These are phyloP conservation scores for Clavulina sp. DNA, from an alignment of 768 basidiomycete species.

Conservation along the genomic window DNA sequence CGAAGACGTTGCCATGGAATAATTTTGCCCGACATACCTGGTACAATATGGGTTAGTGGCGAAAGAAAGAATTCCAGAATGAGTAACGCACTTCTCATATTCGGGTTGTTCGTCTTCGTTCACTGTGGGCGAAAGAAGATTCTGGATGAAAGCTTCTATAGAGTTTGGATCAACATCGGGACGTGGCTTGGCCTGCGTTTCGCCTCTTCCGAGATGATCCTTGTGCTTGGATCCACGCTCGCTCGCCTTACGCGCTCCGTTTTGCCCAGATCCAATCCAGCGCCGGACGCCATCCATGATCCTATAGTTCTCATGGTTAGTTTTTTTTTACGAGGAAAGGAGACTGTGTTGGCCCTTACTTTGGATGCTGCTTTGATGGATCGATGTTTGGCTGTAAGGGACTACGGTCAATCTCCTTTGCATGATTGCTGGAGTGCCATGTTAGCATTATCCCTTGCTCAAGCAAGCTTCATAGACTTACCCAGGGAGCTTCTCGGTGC, in stretches of 20 bases:
- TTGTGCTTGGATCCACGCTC: conserved; percentile 21
- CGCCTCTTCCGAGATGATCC: conserved; percentile 21
- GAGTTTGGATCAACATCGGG: conserved; percentile 19
- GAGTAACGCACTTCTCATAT: conserved; percentile 42
- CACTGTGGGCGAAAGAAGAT: conserved; percentile 44
- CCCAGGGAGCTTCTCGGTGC: conserved; percentile 70
- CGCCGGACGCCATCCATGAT: conserved; percentile 62
- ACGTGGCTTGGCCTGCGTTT: conserved; percentile 18
- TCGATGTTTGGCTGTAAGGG: conserved; percentile 45
- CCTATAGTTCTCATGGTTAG: conserved; percentile 26
- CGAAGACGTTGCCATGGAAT: conserved; percentile 43
- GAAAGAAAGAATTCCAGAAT: background rate
- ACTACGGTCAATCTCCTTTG: conserved; percentile 48
- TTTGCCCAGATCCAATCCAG: conserved; percentile 42
- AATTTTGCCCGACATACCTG: conserved; percentile 61
- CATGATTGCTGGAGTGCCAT: conserved; percentile 38
- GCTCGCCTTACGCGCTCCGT: conserved; percentile 26
- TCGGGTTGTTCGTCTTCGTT: conserved; percentile 47
- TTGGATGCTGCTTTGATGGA: conserved; percentile 19
- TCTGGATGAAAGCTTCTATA: conserved; percentile 39
- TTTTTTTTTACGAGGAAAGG: too few species aligned
- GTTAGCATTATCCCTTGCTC: background rate
- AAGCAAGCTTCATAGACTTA: conserved; percentile 21
- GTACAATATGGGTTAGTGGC: background rate
- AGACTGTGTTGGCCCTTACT: conserved; percentile 8